These are phyloP conservation scores for Phytopythium cucurbitacearum DNA, from an alignment of 352 stramenopile genomes.

Conservation along the genomic window DNA sequence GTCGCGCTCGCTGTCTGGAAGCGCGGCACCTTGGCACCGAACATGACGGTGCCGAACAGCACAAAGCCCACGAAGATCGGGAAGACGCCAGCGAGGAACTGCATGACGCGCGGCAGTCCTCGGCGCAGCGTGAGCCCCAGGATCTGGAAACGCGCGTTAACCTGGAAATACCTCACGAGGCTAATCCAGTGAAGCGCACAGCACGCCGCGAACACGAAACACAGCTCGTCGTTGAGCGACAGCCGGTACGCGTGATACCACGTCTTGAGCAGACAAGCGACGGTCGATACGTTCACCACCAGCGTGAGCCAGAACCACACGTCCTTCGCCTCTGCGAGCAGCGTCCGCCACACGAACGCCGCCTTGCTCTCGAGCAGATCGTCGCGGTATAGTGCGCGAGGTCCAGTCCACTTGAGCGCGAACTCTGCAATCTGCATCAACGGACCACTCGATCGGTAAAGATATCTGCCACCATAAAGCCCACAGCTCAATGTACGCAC, in stretches of 20 bases:
- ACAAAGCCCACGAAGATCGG: slow-evolving; percentile 85
- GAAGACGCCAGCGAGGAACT: slow-evolving; percentile 81
- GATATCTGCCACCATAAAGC: neutral
- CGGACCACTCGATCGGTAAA: slow-evolving; percentile 3
- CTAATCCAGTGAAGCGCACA: slow-evolving; percentile 73
- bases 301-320: slow-evolving; percentile 68
- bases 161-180: slow-evolving; percentile 67
- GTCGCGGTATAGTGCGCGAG: too few species aligned
- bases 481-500: slow-evolving; percentile 8
- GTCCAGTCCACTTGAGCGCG: slow-evolving; percentile 27
- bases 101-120: slow-evolving; percentile 60
- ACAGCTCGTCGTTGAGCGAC: slow-evolving; percentile 48
- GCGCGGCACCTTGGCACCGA: slow-evolving; percentile 70
- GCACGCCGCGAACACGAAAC: slow-evolving; percentile 56
- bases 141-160: slow-evolving; percentile 72
- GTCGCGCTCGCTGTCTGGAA: slow-evolving; percentile 68
- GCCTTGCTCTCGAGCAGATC: slow-evolving; percentile 8
- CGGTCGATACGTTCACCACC: slow-evolving; percentile 45
- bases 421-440: slow-evolving; percentile 34
- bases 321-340: slow-evolving; percentile 23
- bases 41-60: slow-evolving; percentile 84
- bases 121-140: slow-evolving; percentile 68
- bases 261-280: slow-evolving; percentile 39
- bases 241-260: slow-evolving; percentile 55
- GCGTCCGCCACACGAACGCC: slow-evolving; percentile 9